Conservation (phyloP, 228 moss, liverwort and hornwort species). For the Sphagnum fallax region DNA sequence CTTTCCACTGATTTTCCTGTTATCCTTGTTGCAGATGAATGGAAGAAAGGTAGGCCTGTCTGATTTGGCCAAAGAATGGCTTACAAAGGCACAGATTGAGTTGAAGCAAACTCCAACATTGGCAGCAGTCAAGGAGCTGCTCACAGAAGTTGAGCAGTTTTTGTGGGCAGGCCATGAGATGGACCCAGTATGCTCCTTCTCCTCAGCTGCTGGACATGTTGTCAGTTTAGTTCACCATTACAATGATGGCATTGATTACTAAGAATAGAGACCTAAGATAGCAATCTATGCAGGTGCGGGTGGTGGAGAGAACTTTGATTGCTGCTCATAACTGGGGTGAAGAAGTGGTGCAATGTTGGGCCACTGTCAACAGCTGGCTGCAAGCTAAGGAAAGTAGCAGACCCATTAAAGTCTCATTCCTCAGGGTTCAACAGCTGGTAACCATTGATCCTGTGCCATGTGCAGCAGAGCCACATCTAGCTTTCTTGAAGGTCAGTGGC, state of each 20-base stretch:
- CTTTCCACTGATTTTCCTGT: too few species aligned
- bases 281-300: constrained; percentile 51
- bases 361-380: constrained; percentile 30
- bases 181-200: constrained; percentile 53
- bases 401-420: constrained; percentile 44
- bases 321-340: constrained; percentile 73
- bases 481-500: constrained; percentile 45
- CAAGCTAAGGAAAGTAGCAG: constrained; percentile 30
- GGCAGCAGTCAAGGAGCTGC: constrained; percentile 58
- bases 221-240: too few species aligned
- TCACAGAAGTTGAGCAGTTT: constrained; percentile 76
- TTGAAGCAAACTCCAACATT: constrained; percentile 44
- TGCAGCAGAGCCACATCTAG: constrained; percentile 51
- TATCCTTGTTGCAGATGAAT: constrained; percentile 35
- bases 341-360: constrained; percentile 64
- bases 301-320: constrained; percentile 58
- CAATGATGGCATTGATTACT: too few species aligned
- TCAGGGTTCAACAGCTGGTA: constrained; percentile 51
- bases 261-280: not conserved
- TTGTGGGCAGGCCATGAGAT: constrained; percentile 96
- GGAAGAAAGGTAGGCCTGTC: too few species aligned
- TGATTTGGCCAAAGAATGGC: constrained; percentile 77
- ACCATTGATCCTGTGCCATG: constrained; percentile 68
- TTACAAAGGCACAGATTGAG: constrained; percentile 54
- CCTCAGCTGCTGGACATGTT: too few species aligned